These are phyloP conservation scores for Symbiotaphrina buchneri DNA, from an alignment of 495 filamentous ascomycete species.

Conservation along the genomic window DNA sequence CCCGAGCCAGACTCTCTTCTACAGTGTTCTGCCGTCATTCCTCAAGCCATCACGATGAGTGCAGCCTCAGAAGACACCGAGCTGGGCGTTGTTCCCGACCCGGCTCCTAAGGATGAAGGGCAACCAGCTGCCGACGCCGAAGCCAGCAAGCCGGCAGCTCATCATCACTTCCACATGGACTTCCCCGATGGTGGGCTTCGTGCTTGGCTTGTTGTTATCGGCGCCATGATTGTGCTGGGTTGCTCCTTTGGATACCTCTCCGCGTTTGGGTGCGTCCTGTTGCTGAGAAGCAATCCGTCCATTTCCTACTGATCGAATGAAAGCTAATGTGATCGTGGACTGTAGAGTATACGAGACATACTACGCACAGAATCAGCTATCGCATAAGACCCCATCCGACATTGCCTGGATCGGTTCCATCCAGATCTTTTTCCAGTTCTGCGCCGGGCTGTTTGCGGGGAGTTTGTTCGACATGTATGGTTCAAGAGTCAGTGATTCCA, in stretches of 20 bases:
- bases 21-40: too few species aligned
- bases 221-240: conserved; percentile 14
- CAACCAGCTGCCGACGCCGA: too few species aligned
- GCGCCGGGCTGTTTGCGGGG: conserved; percentile 19
- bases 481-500: conserved; percentile 13
- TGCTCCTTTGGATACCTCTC: conserved; percentile 36
- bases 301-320: neutral
- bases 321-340: neutral
- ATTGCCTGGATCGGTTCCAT: conserved; percentile 41
- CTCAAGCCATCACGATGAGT: too few species aligned
- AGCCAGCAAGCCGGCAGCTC: too few species aligned
- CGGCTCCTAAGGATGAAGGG: too few species aligned
- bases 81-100: too few species aligned
- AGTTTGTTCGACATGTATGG: conserved; percentile 30
- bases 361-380: conserved; percentile 28
- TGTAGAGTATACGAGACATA: conserved; percentile 32
- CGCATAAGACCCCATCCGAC: conserved; percentile 19
- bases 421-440: conserved; percentile 22
- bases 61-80: too few species aligned
- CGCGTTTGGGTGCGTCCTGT: conserved; percentile 19
- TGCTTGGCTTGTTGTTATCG: conserved; percentile 14
- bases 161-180: too few species aligned
- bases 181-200: conserved; percentile 14
- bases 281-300: neutral
- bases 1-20: too few species aligned